A percentile compares a stretch with the other conserved stretches of the same genome.
These are phyloP conservation scores for Stephanodiscus minutulus DNA, from an alignment of 108 stramenopile species.

Conservation along the genomic window DNA sequence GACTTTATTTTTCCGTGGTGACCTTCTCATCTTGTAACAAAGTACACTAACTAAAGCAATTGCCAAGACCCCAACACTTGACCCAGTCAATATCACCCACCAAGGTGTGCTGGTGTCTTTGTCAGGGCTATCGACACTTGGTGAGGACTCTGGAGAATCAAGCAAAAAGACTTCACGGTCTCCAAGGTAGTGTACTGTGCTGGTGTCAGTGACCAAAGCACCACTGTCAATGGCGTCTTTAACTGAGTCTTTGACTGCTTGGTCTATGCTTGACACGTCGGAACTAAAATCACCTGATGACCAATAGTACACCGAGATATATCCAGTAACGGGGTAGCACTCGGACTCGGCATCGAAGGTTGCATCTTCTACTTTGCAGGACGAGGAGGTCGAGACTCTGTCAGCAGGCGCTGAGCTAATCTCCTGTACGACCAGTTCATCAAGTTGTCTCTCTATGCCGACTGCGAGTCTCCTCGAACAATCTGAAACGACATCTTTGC, in stretches of 20 bases:
- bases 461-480: constrained; percentile 19
- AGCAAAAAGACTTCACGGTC: constrained; percentile 15
- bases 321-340: constrained; percentile 27
- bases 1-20: not conserved
- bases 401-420: constrained; percentile 27
- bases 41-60: not conserved
- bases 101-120: not conserved
- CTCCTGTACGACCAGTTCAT: constrained; percentile 20
- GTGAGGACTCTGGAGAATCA: constrained; percentile 15
- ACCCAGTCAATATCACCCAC: not conserved
- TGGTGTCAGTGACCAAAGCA: constrained; percentile 26
- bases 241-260: constrained; percentile 10
- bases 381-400: constrained; percentile 3
- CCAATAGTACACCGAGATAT: constrained; percentile 21
- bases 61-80: not conserved
- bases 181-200: constrained; percentile 23
- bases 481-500: constrained; percentile 12
- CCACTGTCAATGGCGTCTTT: constrained; percentile 23
- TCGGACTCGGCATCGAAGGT: constrained; percentile 14
- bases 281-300: constrained; percentile 15
- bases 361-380: constrained; percentile 17
- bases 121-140: not conserved
- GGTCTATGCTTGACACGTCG: constrained; percentile 24
- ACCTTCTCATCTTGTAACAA: not conserved
- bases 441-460: not conserved